These are phyloP conservation scores for Arachis stenosperma DNA, from an alignment of 306 rosid genomes.

Conservation along the genomic window DNA sequence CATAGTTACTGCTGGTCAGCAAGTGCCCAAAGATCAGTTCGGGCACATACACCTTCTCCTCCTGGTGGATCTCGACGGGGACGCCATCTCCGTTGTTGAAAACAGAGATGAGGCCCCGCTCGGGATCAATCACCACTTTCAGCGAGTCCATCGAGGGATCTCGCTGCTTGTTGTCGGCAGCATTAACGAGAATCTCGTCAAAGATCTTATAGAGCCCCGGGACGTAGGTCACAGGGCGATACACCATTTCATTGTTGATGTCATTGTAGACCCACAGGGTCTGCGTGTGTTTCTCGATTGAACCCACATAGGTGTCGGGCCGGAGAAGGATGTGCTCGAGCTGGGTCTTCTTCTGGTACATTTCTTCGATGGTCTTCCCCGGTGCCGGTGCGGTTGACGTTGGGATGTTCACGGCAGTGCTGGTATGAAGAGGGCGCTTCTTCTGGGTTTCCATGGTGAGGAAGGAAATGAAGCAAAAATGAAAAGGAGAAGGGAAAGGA, in stretches of 20 bases:
- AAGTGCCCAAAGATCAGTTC: slow-evolving; percentile 91
- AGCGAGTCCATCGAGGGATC: slow-evolving; percentile 76
- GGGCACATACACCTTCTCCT: slow-evolving; percentile 91
- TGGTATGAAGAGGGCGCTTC: slow-evolving; percentile 71
- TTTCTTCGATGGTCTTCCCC: slow-evolving; percentile 71
- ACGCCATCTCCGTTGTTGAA: slow-evolving; percentile 88
- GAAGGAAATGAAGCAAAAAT: too few relatives aligned
- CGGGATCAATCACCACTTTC: slow-evolving; percentile 69
- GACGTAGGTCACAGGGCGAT: slow-evolving; percentile 72
- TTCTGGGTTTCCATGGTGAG: slow-evolving; percentile 53
- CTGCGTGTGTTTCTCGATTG: slow-evolving; percentile 88
- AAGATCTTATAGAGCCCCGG: slow-evolving; percentile 96
- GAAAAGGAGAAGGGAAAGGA: background rate
- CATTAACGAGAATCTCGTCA: slow-evolving; percentile 92
- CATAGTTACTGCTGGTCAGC: slow-evolving; percentile 87
- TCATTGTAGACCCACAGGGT: slow-evolving; percentile 76
- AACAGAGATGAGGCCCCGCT: slow-evolving; percentile 57
- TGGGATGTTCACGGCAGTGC: slow-evolving; percentile 64
- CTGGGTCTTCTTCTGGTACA: slow-evolving; percentile 93
- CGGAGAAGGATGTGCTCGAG: slow-evolving; percentile 96
- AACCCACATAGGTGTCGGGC: slow-evolving; percentile 92
- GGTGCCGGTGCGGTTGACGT: background rate
- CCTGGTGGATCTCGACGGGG: slow-evolving; percentile 91
- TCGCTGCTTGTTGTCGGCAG: slow-evolving; percentile 94
- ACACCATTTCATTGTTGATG: slow-evolving; percentile 59